Base-by-base conservation (phyloP, 208 protist species). In the Wallacemonas rigidus region DNA sequence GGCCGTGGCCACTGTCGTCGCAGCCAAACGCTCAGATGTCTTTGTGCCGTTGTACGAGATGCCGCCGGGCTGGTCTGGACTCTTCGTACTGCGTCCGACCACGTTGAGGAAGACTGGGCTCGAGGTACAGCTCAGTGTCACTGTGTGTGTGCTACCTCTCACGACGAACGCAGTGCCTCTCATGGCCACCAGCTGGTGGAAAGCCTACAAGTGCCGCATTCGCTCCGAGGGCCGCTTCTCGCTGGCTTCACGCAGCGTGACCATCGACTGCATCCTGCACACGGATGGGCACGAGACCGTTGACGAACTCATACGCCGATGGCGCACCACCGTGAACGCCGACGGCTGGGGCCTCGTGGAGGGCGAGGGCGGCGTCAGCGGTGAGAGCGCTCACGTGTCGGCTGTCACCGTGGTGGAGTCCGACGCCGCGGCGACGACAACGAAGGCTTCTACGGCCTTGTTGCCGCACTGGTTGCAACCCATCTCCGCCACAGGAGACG, bases 341-440 rank as follows among this genome's bases (percentile, higher is more conserved):
- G 89, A 91, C 56, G 86, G 89, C 17, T 94, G 89, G 89, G 74
- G 68, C 36, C 41, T 80, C 1, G 81, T 82, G 15, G 74, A 83
- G 74, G 67, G 39, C 26, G 83, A 80, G 56, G 69, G 51, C 15
- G 72, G 73, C 8, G 60, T 65, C 14, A 75, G 69, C 17, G 76
- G 79, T 0, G 79, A 81, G 38, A 55, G 71, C n/a, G 80, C 77
- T 53, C 69, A 78, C 58, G 57, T 87, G n/a, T 6, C 15, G 5
- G 57, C 6, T n/a, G 7, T 63, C 57, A 63, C 57, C 57, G 36
- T 63, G 57, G 38, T 14, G 12, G 57, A 9, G 53, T 26, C n/a
- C n/a, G 57, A 38, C 6, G 57, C 11, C 14, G 15, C 53, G 5
- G 26, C 53, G 11, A 17, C 11, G 11, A 5, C 53, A 5, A 45